Percentiles rank a stretch among this genome's conserved stretches.
Evolutionary conservation across 106 monocot genomes (phyloP).

Genomic region (Allium cepa): DNA sequence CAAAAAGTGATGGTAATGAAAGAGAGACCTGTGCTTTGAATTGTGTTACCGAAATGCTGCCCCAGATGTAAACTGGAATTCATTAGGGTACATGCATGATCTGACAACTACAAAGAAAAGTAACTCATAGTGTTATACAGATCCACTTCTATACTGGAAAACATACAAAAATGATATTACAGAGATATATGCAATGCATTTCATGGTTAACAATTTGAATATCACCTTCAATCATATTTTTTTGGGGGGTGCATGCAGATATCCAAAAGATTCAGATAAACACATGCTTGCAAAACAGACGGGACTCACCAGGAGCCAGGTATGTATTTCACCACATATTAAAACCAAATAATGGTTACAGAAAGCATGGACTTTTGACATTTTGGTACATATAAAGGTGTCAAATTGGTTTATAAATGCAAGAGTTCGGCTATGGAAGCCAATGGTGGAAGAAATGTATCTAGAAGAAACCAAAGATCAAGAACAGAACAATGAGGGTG

Average conservation of each 20-base stretch:
- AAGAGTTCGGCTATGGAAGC: slow-evolving; percentile 75
- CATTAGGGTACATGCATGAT: no score
- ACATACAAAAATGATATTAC: neutral
- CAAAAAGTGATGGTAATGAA: no score
- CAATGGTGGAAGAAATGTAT: slow-evolving; percentile 89
- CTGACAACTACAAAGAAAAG: neutral
- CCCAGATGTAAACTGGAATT: no score
- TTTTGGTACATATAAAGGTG: slow-evolving; percentile 25
- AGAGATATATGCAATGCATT: neutral
- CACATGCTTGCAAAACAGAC: slow-evolving; percentile 74
- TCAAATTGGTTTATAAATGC: slow-evolving; percentile 88
- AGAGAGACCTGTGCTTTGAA: no score
- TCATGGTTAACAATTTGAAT: neutral
- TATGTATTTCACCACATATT: neutral
- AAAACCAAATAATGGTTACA: neutral
- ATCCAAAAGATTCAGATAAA: slow-evolving; percentile 75
- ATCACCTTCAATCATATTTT: neutral
- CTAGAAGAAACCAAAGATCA: slow-evolving; percentile 53
- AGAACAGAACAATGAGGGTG: slow-evolving; percentile 17
- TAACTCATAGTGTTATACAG: neutral
- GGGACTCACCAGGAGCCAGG: slow-evolving; percentile 73
- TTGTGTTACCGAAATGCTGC: no score
- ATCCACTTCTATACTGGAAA: neutral
- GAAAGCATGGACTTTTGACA: neutral
- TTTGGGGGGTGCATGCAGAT: slow-evolving; percentile 24